Base-by-base conservation (phyloP, 2,329 filamentous ascomycete genomes). In the Fusarium mundagurra region DNA sequence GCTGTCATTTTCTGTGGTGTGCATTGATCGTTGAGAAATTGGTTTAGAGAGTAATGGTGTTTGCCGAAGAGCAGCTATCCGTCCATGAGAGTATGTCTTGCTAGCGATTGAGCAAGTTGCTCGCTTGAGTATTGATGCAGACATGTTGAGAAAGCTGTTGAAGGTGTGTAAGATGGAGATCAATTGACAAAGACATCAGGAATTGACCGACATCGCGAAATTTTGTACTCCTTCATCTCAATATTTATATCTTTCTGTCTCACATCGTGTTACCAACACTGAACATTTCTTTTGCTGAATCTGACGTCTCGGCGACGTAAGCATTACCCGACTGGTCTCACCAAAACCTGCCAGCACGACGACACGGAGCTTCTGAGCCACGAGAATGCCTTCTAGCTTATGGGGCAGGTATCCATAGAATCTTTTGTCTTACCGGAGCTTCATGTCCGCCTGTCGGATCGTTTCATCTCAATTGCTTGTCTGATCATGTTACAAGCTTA, bases 261-360 rank as follows among this genome's bases (percentile, higher is more conserved):
- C 13, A 11, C 5, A 16, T 29, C 13, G 31, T n/a, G 31, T 29
- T 24, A 6, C 22, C n/a, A 38, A 41, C 13, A 18, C 22, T 31
- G 29, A 16, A 4, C 27, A 41, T 34, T 55, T 55, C 38, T 29
- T 61, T 67, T n/a, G 33, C 31, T 12, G 10, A 10, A 44, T 45
- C 51, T 71, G 61, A 71, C 61, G 67, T 71, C 7, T 48, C 38
- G 4, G 17, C 45, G 51, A 71, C 69, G 67, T 71, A 67, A 67
- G 20, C 14, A 71, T 71, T 71, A 71, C 62, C 31, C 24, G 8
- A 3, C 1, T 8, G 27, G 27, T 31, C 39, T 20, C n/a, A 27
- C 20, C 9, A 33, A 39, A 65, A 16, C 24, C 18, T n/a, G 12
- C 24, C 29, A 18, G 2, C n/a, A 20, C 36, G 17, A 36, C 39